These are phyloP conservation scores for Brassica nigra DNA, from an alignment of 345 rosid species.

Conservation along the genomic window DNA sequence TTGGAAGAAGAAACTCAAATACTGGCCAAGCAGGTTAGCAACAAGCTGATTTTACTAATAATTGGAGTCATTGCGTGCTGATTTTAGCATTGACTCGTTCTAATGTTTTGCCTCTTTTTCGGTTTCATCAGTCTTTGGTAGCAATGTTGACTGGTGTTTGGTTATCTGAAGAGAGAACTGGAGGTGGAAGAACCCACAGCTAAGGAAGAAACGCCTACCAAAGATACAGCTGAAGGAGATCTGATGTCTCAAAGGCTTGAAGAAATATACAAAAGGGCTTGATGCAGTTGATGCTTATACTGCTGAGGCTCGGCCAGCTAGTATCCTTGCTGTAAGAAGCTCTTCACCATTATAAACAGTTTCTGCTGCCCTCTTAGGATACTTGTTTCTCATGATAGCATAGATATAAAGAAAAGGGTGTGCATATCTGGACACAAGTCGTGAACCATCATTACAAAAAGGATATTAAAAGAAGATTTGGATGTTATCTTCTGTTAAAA, in stretches of 20 bases:
- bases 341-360: background rate
- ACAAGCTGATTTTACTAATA: conserved; percentile 17
- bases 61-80: conserved; percentile 14
- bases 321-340: conserved; percentile 80
- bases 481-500: conserved; percentile 17
- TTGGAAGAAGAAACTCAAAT: conserved; percentile 76
- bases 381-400: conserved; percentile 14
- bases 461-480: conserved; percentile 1
- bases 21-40: conserved; percentile 65
- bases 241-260: conserved; percentile 65
- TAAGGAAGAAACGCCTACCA: conserved; percentile 49
- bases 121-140: conserved; percentile 2
- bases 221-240: conserved; percentile 62
- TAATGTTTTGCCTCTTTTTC: background rate
- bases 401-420: background rate
- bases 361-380: background rate
- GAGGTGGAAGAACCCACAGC: conserved; percentile 55
- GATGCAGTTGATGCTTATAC: conserved; percentile 86
- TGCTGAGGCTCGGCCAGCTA: conserved; percentile 92
- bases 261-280: conserved; percentile 92
- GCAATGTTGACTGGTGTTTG: conserved; percentile 33
- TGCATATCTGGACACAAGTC: conserved; percentile 22
- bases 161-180: conserved; percentile 65
- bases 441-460: conserved; percentile 19
- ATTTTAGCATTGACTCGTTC: conserved; percentile 8